Evolutionary conservation across 768 basidiomycete genomes (phyloP).

Genomic region (Chlorophyllum brunneum): DNA sequence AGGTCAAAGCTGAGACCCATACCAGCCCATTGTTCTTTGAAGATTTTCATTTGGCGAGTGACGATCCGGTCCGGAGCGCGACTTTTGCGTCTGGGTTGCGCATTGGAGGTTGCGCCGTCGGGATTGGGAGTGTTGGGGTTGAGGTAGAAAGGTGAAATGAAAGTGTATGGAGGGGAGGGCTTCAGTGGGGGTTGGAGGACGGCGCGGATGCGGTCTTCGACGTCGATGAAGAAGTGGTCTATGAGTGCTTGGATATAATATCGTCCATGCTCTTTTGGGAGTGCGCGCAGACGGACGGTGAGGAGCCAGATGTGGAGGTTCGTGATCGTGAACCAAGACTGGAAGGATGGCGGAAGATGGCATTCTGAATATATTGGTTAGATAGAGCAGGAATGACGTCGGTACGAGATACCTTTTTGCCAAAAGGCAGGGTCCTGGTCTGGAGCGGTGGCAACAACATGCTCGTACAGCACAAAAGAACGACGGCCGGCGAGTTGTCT

Average conservation of each 20-base stretch:
- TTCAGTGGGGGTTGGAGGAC: slow-evolving; percentile 60
- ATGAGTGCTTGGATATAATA: slow-evolving; percentile 77
- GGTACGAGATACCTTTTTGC: slow-evolving; percentile 49
- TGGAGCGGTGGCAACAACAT: slow-evolving; percentile 50
- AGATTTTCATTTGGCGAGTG: slow-evolving; percentile 83
- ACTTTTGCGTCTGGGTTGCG: slow-evolving; percentile 9
- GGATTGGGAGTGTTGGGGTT: slow-evolving; percentile 37
- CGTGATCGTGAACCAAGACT: slow-evolving; percentile 94
- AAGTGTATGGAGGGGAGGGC: slow-evolving; percentile 42
- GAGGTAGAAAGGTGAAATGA: slow-evolving; percentile 38
- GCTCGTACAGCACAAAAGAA: slow-evolving; percentile 54
- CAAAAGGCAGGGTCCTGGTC: slow-evolving; percentile 63
- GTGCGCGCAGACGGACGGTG: slow-evolving; percentile 80
- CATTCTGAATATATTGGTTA: slow-evolving; percentile 50
- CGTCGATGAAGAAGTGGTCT: slow-evolving; percentile 94
- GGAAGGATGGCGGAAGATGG: slow-evolving; percentile 86
- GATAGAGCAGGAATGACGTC: background rate
- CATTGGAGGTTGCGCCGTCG: slow-evolving; percentile 10
- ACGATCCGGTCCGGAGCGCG: slow-evolving; percentile 77
- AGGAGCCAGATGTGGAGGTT: slow-evolving; percentile 93
- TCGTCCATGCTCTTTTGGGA: slow-evolving; percentile 63
- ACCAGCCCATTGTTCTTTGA: slow-evolving; percentile 90
- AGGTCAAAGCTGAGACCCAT: slow-evolving; percentile 77
- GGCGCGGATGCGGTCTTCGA: slow-evolving; percentile 83
- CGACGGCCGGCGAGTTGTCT: slow-evolving; percentile 60